Evolutionary conservation across 305 asterid genomes (phyloP), one percentile per base, ranked within the genome.

Genomic region (Fraxinus baroniana): DNA sequence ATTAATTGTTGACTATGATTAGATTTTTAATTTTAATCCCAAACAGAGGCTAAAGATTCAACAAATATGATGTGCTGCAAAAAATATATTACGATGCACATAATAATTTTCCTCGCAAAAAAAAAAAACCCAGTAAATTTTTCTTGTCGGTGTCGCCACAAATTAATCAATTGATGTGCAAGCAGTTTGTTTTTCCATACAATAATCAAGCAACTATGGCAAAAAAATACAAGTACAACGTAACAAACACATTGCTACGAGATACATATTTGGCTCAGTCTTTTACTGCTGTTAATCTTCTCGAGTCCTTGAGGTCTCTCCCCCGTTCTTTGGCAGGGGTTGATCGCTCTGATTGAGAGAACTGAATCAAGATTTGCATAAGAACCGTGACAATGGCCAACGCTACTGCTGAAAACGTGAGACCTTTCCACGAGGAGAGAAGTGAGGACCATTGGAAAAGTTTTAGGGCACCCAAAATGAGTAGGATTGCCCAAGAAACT

Each of bases 271-370:
- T 4, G 37, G 4, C 1, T 10, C 72, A 22, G 39, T 28, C 37
- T 24, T 24, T 82, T 76, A 84, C 81, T 84, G 62, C 28, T 57
- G 68, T 84, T 83, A 83, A 33, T 64, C 83, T 49, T 79, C 74
- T 79, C 35, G 76, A 62, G 74, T 80, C 10, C 68, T 83, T 66
- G 81, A 39, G 70, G 83, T 74, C 80, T 79, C 66, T 26, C 71
- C 84, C 39, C 37, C 77, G 6, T 37, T 83, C 86, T 81, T 85
- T 85, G 64, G 91, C 90, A 22, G 91, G 88, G 20, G 85, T 82
- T 28, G 92, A 86, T 33, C 83, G 89, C 77, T 90, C 94, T 2
- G 94, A 84, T 81, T 89, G 92, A 41, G 94, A 87, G 78, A 86
- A 86, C 46, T 83, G 89, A 28, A 90, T 90, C 88, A 90, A 72